Evolutionary conservation across 441 rosid species (phyloP), one percentile per base, ranked within the genome.

Genomic region (Dalechampia spathulata): DNA sequence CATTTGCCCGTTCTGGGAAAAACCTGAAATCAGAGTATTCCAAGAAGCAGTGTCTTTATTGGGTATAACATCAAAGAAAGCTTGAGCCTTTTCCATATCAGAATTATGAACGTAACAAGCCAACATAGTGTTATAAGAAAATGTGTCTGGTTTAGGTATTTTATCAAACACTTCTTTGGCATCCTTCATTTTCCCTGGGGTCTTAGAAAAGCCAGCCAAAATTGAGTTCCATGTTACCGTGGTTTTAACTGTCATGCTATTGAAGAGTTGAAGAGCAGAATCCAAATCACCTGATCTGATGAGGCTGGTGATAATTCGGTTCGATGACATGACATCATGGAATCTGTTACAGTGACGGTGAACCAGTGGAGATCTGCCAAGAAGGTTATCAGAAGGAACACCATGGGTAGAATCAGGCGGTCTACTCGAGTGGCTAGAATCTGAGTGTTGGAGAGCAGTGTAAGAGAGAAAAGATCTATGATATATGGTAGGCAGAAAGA

Each of bases 1-100:
- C 96, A 87, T 79, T 36, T 67, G 49, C 26, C 72, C 69, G 23
- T 60, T 68, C 55, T 58, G 75, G 7, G 83, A 79, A 27, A 80
- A 79, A 36, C 82, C 92, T 0, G 94, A 71, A 30, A 90, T 83
- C 85, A 90, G 72, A 23, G 94, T 83, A 72, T 87, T 90, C 91
- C 91, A 90, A 0, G 98, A 83, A 17, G 86, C 90, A 0, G 70
- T 28, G 43, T 90, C 88, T 64, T 82, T 87, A 12, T 55, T 19
- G 15, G 84, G 94, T 52, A 77, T 72, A 43, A 45, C 45, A 39
- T 80, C 62, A 40, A 87, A 87, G 75, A 85, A 87, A 52, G 63
- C 68, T 60, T 54, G 58, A n/a, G 88, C 84, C 2, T 63, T 59
- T 47, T 70, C 79, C 30, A 76, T 64, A 28, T 79, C 64, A 17